These are phyloP conservation scores for Annulohypoxylon truncatum DNA, from an alignment of 2,329 filamentous ascomycete genomes.

Conservation along the genomic window DNA sequence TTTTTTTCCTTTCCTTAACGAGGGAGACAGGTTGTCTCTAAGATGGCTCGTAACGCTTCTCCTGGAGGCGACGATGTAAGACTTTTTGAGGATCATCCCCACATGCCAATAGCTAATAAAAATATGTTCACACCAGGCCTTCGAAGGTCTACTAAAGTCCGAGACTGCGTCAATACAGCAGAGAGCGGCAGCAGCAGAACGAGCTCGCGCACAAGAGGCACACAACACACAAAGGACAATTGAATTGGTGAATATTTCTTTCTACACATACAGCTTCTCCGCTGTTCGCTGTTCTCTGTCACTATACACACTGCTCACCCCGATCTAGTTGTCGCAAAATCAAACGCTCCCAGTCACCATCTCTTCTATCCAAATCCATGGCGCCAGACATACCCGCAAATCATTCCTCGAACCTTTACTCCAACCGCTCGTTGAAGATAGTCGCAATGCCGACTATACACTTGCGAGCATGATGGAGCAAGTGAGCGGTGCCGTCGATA, in stretches of 20 bases:
- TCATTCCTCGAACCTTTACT: slow-evolving; percentile 86
- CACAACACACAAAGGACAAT: slow-evolving; percentile 71
- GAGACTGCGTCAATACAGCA: slow-evolving; percentile 48
- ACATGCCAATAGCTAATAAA: slow-evolving; percentile 15
- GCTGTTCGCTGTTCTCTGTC: neutral
- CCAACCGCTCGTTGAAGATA: slow-evolving; percentile 77
- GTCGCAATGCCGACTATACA: slow-evolving; percentile 76
- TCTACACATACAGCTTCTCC: neutral
- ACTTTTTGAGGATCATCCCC: neutral
- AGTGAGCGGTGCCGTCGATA: slow-evolving; percentile 55
- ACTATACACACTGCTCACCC: neutral
- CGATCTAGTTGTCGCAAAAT: slow-evolving; percentile 77
- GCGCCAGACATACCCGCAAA: slow-evolving; percentile 84
- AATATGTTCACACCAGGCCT: slow-evolving; percentile 40
- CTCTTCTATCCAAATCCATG: slow-evolving; percentile 84
- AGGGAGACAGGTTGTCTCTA: slow-evolving; percentile 18
- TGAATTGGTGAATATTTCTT: slow-evolving; percentile 66
- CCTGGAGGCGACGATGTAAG: slow-evolving; percentile 46
- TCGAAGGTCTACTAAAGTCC: slow-evolving; percentile 47
- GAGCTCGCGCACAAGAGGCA: slow-evolving; percentile 52
- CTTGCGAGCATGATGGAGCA: slow-evolving; percentile 77
- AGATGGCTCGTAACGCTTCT: slow-evolving; percentile 45
- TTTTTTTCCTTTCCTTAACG: neutral
- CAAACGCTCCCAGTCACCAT: slow-evolving; percentile 88
- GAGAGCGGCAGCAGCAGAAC: slow-evolving; percentile 39